phyloP scores from a whole-genome alignment of 257 asterid genomes.

The Prunella vulgaris region DNA sequence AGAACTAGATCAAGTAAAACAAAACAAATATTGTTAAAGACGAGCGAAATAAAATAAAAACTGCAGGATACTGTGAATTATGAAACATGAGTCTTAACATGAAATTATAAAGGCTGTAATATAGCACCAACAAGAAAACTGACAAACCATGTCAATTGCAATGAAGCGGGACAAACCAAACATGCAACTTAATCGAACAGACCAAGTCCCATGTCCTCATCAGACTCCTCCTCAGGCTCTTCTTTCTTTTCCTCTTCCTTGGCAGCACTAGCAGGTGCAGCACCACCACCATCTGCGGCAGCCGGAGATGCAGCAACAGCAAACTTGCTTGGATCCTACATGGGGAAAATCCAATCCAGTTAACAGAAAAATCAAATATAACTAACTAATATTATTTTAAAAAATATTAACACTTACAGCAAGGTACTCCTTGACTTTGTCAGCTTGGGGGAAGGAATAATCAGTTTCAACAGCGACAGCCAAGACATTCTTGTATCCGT shows the following conservation, averaged over 20 bases:
- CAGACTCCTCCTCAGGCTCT: conserved; percentile 72
- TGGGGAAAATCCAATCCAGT: too few species aligned
- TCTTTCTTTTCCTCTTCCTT: conserved; percentile 67
- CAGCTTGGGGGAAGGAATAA: conserved; percentile 88
- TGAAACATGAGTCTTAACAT: not conserved
- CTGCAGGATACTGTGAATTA: not conserved
- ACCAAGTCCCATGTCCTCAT: conserved; percentile 79
- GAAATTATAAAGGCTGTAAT: not conserved
- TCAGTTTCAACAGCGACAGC: conserved; percentile 74
- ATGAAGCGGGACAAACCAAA: not conserved
- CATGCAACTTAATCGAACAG: conserved; percentile 54
- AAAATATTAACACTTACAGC: conserved; percentile 28
- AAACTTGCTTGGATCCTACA: conserved; percentile 83
- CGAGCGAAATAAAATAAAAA: not conserved
- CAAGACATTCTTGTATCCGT: conserved; percentile 74
- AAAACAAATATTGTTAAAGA: not conserved
- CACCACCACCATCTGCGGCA: conserved; percentile 36
- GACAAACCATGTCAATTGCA: not conserved
- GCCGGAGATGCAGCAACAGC: conserved; percentile 61
- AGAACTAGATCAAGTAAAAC: not conserved
- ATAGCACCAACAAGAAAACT: too few species aligned
- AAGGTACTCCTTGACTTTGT: conserved; percentile 84
- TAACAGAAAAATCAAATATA: not conserved
- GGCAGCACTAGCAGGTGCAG: conserved; percentile 45
- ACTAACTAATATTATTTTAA: not conserved